Conservation (phyloP, 2,329 filamentous ascomycete species). For the Apiospora phragmitis region DNA sequence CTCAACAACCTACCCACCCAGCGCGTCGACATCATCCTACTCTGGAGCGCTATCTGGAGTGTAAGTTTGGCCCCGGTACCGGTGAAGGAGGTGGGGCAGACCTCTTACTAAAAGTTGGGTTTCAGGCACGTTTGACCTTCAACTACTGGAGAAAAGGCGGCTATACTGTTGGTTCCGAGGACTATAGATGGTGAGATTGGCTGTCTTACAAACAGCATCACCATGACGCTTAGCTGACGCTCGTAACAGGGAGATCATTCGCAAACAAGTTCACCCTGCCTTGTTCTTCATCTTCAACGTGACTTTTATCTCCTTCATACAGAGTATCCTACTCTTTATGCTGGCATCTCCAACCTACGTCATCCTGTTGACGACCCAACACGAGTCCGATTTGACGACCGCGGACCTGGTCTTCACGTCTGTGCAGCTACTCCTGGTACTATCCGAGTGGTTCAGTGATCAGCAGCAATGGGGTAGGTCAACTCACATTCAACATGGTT, state of each 20-base stretch:
- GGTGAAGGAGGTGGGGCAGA: neutral
- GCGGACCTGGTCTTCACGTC: slow-evolving; percentile 51
- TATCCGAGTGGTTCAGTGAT: slow-evolving; percentile 80
- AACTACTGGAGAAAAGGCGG: slow-evolving; percentile 98
- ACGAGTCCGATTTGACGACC: slow-evolving; percentile 50
- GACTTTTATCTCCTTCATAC: slow-evolving; percentile 82
- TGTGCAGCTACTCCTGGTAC: slow-evolving; percentile 50
- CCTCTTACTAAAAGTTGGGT: neutral
- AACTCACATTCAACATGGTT: neutral
- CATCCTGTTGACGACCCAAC: slow-evolving; percentile 70
- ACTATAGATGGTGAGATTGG: slow-evolving; percentile 75
- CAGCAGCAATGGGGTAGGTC: slow-evolving; percentile 83
- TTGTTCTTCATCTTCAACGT: slow-evolving; percentile 85
- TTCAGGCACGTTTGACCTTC: slow-evolving; percentile 77
- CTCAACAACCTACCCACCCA: slow-evolving; percentile 69
- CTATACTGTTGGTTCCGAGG: slow-evolving; percentile 84
- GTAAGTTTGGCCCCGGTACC: slow-evolving; percentile 46
- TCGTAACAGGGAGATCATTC: slow-evolving; percentile 64
- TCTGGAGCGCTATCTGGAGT: slow-evolving; percentile 76
- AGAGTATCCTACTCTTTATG: slow-evolving; percentile 78
- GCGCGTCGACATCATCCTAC: slow-evolving; percentile 70
- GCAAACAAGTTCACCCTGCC: slow-evolving; percentile 59
- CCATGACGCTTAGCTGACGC: neutral
- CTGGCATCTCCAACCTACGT: slow-evolving; percentile 79
- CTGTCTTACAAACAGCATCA: neutral